Evolutionary conservation across 345 rosid species (phyloP), one percentile per base, ranked within the genome.

Genomic region (Theobroma cacao): DNA sequence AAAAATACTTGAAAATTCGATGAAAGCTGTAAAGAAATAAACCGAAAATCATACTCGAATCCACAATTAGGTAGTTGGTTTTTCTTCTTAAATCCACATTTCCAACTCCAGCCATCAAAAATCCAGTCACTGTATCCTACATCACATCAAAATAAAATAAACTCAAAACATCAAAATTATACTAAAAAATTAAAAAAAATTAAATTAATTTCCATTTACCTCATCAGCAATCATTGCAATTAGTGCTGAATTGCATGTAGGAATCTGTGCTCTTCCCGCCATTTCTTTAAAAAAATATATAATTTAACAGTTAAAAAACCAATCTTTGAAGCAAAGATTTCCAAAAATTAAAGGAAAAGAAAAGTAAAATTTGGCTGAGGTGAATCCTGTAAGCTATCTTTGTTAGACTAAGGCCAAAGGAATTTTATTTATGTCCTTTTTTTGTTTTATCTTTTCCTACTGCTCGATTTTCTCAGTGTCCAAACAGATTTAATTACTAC

Each of bases 31-130:
- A 55, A 22, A 8, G 8, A n/a, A 55, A 7, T 22, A 55, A n/a
- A 53, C 1, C 7, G 4, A 20, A 2, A 20, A 53, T 22, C 43
- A 38, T 65, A 65, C 71, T 65, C 2, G 71, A 40, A 65, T 65
- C 71, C 38, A 96, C 99, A 10, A 92, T 93, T 78, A 96, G 95
- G 77, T 94, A 94, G 81, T 95, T 95, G 61, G 97, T 92, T 88
- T 93, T 95, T 72, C 97, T 92, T 80, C 98, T 82, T 80, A 95
- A 78, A 78, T 96, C 99, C 73, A 96, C 99, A 82, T 96, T 96
- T 75, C 99, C 99, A 67, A 96, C 99, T 78, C 99, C 99, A 83
- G 97, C 97, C 84, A 94, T 91, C 88, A 93, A 84, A 88, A 96
- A 90, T 75, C 99, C 99, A 86, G 89, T 90, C 8, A 95, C 86